Conservation (phyloP, 2,329 filamentous ascomycete species). For the Botryosphaeria agaves region DNA sequence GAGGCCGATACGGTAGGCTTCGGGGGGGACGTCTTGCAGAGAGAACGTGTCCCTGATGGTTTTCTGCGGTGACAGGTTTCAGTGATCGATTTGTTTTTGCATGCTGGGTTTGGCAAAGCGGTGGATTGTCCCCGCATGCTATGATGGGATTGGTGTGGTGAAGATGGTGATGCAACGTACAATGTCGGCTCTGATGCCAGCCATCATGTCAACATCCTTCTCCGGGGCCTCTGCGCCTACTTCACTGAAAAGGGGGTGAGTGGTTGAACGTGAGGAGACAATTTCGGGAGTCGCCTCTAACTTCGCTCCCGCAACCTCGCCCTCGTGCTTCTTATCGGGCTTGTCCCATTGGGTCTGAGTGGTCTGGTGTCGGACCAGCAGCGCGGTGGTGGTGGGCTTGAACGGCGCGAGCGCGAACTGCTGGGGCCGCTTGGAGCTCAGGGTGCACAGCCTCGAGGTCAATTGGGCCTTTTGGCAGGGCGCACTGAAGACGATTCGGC, state of each 20-base stretch:
- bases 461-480: conserved; percentile 12
- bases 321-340: conserved; percentile 40
- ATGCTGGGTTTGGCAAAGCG: too few species aligned
- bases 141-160: not conserved
- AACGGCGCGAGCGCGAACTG: conserved; percentile 10
- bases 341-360: conserved; percentile 18
- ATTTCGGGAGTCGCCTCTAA: conserved; percentile 41
- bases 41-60: conserved; percentile 32
- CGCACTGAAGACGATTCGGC: conserved; percentile 9
- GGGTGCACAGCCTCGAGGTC: conserved; percentile 24
- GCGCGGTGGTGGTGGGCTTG: conserved; percentile 15
- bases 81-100: too few species aligned
- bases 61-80: conserved; percentile 12
- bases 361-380: conserved; percentile 5
- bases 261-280: conserved; percentile 40
- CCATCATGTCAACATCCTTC: conserved; percentile 26
- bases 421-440: conserved; percentile 17
- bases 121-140: not conserved
- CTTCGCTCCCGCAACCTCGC: conserved; percentile 33
- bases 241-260: conserved; percentile 22
- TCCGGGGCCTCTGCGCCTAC: conserved; percentile 15
- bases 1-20: conserved; percentile 31
- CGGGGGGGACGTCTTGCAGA: conserved; percentile 24
- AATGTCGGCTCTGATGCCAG: conserved; percentile 22
- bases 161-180: conserved; percentile 9